Evolutionary conservation across 768 basidiomycete genomes (phyloP), one percentile per base, ranked within the genome.

Genomic region (Pleurotus salmoneostramineus): DNA sequence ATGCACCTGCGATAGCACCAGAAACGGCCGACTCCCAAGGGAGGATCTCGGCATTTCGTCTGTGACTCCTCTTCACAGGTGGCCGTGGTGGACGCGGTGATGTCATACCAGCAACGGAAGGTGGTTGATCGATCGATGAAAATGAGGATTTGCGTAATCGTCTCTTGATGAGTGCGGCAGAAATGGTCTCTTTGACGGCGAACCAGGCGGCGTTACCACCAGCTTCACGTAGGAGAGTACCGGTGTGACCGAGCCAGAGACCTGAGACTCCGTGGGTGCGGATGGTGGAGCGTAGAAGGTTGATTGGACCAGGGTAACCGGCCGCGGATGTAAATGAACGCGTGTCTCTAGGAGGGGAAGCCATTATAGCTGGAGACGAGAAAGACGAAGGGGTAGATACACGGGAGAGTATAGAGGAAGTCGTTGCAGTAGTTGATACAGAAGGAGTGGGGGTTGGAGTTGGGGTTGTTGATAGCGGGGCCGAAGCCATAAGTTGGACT

Each of bases 161-260:
- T 10, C 78, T 80, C 11, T 77, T 72, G 27, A 89, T 72, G 57
- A 97, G 84, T 11, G 72, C 65, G 12, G 80, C 70, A 12, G 87
- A 84, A 15, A 90, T 80, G 60, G 84, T 80, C 69, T 98, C 94
- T 68, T 95, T 97, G 7, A 87, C 83, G 15, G 84, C 77, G 70
- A 98, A 98, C 96, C 96, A 98, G 1, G 93, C 89, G 0, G 89
- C 85, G 4, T 85, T 84, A 4, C 96, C 95, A 7, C 95, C 95
- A 0, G 91, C 92, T 69, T 98, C 96, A 17, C 96, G 90, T 33
- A 98, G 83, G 60, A 98, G 76, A 0, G 95, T 98, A 5, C 93
- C 96, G 0, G 88, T 92, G 64, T 98, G 96, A 2, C 96, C 96
- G 5, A 96, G 81, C 96, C 96, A 98, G n/a, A 98, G 83, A 4